A percentile compares a stretch with the other conserved stretches of the same genome.
Evolutionary conservation across 73 alveolate genomes (phyloP).

Genomic region (Uronychia binucleata): DNA sequence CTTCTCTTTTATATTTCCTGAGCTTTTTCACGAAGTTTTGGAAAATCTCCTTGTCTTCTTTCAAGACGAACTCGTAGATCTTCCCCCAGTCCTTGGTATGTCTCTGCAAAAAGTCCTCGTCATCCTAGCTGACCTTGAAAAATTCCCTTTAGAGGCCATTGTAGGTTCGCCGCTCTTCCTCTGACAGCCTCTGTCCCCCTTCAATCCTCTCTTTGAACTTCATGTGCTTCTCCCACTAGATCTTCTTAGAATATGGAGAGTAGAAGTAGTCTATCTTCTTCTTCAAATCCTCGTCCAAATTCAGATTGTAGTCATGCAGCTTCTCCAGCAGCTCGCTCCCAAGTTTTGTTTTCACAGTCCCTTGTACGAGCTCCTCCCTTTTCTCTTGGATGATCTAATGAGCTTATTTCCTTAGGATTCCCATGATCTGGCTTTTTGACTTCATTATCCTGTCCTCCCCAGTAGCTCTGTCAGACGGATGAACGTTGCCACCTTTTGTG

Average conservation of each 20-base stretch:
- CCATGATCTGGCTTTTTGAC: too few species aligned
- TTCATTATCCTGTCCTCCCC: too few species aligned
- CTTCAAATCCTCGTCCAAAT: neutral
- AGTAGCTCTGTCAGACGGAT: too few species aligned
- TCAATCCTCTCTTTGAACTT: neutral
- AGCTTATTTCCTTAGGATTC: too few species aligned
- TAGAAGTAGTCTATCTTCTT: neutral
- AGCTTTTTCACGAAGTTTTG: neutral
- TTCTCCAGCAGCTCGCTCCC: too few species aligned
- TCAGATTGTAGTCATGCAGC: too few species aligned
- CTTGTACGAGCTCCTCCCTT: too few species aligned
- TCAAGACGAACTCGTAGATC: neutral
- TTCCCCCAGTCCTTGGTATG: neutral
- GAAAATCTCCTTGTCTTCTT: neutral
- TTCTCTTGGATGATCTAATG: too few species aligned
- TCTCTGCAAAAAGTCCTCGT: neutral
- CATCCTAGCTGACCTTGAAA: neutral
- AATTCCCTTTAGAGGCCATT: neutral
- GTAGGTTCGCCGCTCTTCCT: neutral
- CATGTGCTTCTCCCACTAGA: neutral
- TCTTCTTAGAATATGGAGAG: neutral
- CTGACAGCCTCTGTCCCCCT: too few species aligned
- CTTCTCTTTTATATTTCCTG: neutral
- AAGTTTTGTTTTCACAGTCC: too few species aligned
- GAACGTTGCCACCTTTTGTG: too few species aligned